phyloP scores from a whole-genome alignment of 1,139 yeast species.

The Pichia sp. region DNA sequence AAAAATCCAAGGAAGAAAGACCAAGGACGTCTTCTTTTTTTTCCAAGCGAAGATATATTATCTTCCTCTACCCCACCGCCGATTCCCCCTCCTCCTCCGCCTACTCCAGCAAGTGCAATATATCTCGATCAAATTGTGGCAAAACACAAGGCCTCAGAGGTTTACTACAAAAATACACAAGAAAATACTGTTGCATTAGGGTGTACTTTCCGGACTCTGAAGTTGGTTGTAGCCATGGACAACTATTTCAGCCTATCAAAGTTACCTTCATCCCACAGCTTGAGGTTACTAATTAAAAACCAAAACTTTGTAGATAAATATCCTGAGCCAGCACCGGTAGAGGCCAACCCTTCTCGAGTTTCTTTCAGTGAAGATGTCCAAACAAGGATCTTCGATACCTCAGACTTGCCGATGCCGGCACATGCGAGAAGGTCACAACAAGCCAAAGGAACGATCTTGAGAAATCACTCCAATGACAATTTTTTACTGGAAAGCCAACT shows the following conservation, averaged over 20 bases:
- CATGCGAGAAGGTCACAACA: not conserved
- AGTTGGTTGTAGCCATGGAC: slow-evolving; percentile 4
- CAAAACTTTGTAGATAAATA: not conserved
- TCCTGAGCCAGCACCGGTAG: too few species aligned
- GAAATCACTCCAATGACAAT: not conserved
- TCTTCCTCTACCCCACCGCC: too few species aligned
- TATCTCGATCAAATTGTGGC: not conserved
- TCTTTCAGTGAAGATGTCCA: not conserved
- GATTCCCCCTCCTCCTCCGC: not conserved
- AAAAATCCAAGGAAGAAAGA: not conserved
- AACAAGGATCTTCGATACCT: not conserved
- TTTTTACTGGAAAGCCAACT: not conserved
- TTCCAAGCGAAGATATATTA: not conserved
- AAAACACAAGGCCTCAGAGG: not conserved
- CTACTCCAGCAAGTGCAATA: not conserved
- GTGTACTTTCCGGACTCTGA: not conserved
- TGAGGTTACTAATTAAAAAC: not conserved
- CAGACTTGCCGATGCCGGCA: not conserved
- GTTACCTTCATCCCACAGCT: not conserved
- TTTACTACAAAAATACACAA: not conserved
- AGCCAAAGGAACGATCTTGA: not conserved
- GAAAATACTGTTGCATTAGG: not conserved
- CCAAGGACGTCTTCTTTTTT: not conserved
- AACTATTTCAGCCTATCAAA: not conserved
- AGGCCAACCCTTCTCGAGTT: not conserved